These are phyloP conservation scores for Talaromyces marneffei DNA, from an alignment of 2,329 filamentous ascomycete genomes.

Conservation along the genomic window DNA sequence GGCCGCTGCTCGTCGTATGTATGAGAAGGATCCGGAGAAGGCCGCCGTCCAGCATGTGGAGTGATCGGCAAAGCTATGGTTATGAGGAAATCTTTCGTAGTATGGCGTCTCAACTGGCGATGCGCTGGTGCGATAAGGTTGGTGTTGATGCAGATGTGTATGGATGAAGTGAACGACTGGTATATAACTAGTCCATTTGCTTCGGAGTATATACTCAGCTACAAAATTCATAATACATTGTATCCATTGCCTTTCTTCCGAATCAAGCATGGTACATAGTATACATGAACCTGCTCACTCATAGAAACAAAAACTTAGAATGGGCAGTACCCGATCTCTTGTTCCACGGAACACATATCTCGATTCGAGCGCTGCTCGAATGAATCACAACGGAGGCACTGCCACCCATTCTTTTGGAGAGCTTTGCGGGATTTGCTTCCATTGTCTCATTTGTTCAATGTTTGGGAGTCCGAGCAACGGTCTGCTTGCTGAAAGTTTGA, in stretches of 20 bases:
- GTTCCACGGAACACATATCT: neutral
- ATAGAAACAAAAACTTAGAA: neutral
- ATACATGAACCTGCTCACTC: neutral
- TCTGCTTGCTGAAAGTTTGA: neutral
- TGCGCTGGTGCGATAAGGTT: neutral
- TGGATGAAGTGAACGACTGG: neutral
- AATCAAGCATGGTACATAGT: neutral
- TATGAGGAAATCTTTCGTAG: neutral
- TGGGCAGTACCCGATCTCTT: neutral
- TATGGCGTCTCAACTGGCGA: neutral
- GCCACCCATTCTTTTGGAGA: neutral
- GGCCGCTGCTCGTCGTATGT: constrained; percentile 32
- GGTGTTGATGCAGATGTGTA: neutral
- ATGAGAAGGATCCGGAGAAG: constrained; percentile 30
- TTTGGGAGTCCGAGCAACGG: neutral
- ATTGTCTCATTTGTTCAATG: neutral
- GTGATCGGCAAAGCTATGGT: neutral
- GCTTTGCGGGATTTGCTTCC: neutral
- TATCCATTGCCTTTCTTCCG: neutral
- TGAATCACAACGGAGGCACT: neutral
- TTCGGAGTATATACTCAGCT: neutral
- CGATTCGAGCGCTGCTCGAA: neutral
- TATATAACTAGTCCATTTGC: neutral
- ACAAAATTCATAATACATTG: neutral
- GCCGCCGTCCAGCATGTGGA: constrained; percentile 12